A percentile compares a stretch with the other conserved stretches of the same genome.
phyloP scores from a whole-genome alignment of 768 basidiomycete species.

The Sporobolomyces phaffii region DNA sequence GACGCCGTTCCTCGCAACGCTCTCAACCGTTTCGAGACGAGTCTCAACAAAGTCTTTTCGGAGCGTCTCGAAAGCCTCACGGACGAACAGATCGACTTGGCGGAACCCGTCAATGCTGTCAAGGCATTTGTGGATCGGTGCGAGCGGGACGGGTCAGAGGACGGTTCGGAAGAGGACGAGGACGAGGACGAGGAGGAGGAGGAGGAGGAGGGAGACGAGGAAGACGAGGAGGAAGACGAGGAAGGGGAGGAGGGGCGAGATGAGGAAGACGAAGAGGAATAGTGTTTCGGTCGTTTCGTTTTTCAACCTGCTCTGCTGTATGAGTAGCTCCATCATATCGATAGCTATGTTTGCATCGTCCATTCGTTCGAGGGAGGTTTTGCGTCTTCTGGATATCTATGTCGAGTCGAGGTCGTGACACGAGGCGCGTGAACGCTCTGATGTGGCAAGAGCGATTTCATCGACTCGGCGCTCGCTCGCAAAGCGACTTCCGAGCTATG shows the following conservation, averaged over 20 bases:
- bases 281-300: background rate
- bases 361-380: too few species aligned
- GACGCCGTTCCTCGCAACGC: conserved; percentile 64
- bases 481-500: too few species aligned
- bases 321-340: too few species aligned
- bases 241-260: background rate
- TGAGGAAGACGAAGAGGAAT: background rate
- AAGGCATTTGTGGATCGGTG: conserved; percentile 5
- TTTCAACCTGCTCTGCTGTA: background rate
- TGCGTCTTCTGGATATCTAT: too few species aligned
- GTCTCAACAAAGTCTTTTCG: conserved; percentile 54
- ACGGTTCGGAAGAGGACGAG: background rate
- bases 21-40: conserved; percentile 62
- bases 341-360: too few species aligned
- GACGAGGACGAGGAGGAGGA: conserved; percentile 9
- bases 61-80: conserved; percentile 17
- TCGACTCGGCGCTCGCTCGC: too few species aligned
- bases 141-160: conserved; percentile 8
- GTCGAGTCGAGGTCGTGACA: too few species aligned
- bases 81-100: conserved; percentile 17
- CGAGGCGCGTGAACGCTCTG: too few species aligned
- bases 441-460: too few species aligned
- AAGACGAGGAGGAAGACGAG: conserved; percentile 12
- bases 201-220: conserved; percentile 2
- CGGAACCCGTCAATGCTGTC: conserved; percentile 3